Evolutionary conservation across 2,329 filamentous ascomycete genomes (phyloP).

Genomic region (Hypocreales sp.): DNA sequence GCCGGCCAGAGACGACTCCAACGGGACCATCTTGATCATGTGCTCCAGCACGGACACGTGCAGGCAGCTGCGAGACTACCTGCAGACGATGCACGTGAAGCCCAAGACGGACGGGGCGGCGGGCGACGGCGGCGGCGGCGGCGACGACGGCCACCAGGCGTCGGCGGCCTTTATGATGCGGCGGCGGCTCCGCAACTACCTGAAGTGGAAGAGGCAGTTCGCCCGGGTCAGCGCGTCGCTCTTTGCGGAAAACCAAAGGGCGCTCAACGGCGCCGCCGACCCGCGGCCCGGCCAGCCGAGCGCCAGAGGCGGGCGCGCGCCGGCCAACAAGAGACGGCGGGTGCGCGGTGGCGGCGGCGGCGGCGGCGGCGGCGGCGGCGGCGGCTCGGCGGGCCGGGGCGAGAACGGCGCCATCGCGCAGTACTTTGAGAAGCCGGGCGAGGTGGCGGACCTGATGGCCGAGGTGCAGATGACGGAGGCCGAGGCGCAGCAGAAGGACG

Average conservation of each 20-base stretch:
- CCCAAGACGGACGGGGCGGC: slow-evolving; percentile 27
- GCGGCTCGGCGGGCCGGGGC: slow-evolving; percentile 40
- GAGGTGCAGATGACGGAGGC: slow-evolving; percentile 69
- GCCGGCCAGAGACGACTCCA: slow-evolving; percentile 61
- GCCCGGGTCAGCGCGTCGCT: slow-evolving; percentile 67
- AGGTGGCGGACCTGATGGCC: slow-evolving; percentile 69
- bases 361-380: slow-evolving; percentile 56
- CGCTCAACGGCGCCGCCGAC: slow-evolving; percentile 51
- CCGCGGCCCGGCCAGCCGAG: slow-evolving; percentile 27
- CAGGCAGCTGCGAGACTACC: slow-evolving; percentile 75
- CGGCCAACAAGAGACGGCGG: slow-evolving; percentile 74
- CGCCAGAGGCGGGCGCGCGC: slow-evolving; percentile 42
- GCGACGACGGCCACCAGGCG: slow-evolving; percentile 40
- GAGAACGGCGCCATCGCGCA: slow-evolving; percentile 62
- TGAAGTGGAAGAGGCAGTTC: slow-evolving; percentile 84
- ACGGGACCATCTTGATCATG: slow-evolving; percentile 90
- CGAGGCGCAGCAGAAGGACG: slow-evolving; percentile 61
- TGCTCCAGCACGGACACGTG: slow-evolving; percentile 78
- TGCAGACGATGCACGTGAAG: slow-evolving; percentile 76
- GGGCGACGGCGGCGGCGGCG: slow-evolving; percentile 22
- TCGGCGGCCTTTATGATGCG: slow-evolving; percentile 85
- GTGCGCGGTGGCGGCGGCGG: slow-evolving; percentile 61
- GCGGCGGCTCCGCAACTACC: slow-evolving; percentile 69
- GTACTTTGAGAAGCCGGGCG: slow-evolving; percentile 67
- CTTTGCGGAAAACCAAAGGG: slow-evolving; percentile 67